Conservation (phyloP, 306 rosid species). For the Herpetospermum pedunculosum region DNA sequence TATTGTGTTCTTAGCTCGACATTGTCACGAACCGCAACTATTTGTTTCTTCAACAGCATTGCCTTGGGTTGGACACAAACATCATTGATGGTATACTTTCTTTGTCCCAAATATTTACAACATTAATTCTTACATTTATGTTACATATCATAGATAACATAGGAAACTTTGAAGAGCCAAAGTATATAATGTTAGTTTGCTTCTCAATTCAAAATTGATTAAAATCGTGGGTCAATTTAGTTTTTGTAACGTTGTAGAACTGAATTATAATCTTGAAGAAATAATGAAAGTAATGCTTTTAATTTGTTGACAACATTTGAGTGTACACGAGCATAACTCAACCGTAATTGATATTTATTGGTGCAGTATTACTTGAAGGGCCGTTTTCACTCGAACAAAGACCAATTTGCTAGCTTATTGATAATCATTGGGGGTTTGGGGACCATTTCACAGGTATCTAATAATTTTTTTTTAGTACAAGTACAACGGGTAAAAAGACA, state of each 20-base stretch:
- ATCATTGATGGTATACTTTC: constrained; percentile 37
- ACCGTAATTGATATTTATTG: too few species aligned
- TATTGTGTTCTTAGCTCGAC: constrained; percentile 37
- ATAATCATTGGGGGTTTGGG: constrained; percentile 48
- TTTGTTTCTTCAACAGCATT: constrained; percentile 57
- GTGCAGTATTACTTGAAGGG: constrained; percentile 88
- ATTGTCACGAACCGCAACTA: constrained; percentile 50
- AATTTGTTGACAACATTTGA: too few species aligned
- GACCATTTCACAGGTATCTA: constrained; percentile 63
- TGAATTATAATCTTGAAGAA: too few species aligned
- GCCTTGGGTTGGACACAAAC: constrained; percentile 53
- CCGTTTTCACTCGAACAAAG: constrained; percentile 55
- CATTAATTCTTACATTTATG: not conserved
- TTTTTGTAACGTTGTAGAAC: too few species aligned
- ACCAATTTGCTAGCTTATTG: constrained; percentile 70
- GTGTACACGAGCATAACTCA: too few species aligned
- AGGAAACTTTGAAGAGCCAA: too few species aligned
- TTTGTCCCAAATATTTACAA: not conserved
- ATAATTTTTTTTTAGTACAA: too few species aligned
- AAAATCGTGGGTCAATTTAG: too few species aligned
- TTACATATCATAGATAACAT: not conserved
- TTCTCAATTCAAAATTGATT: too few species aligned
- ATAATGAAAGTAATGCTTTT: too few species aligned
- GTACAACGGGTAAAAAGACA: too few species aligned
- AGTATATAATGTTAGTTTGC: too few species aligned